Base-by-base conservation (phyloP, 495 filamentous ascomycete species). In the Halenospora varia region DNA sequence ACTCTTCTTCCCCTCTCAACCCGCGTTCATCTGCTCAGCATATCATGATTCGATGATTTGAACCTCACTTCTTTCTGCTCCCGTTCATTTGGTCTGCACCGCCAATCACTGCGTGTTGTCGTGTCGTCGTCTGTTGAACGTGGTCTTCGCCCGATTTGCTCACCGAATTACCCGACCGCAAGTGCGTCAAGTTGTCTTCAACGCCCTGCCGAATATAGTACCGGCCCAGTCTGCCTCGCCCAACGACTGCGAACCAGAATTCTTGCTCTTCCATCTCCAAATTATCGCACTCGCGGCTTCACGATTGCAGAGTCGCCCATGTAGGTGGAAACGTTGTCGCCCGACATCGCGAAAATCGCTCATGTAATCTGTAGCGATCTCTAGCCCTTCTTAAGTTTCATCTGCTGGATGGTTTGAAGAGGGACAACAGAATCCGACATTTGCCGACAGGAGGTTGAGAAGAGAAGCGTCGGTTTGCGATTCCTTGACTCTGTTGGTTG, bases 261-360 rank as follows among this genome's bases (percentile, higher is more conserved):
- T 39, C 42, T 22, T 35, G 23, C 53, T 17, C 40, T 13, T 26
- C 20, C 45, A 48, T 10, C 24, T 35, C 29, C 47, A 47, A 3
- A 24, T 17, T n/a, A n/a, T 45, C 42, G 42, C 11, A 20, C 15
- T 25, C 18, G 35, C 11, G 22, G 4, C 42, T 53, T 47, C 46
- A 51, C 53, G 11, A 48, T 40, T 46, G 11, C 25, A 56, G 26
- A 24, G n/a, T 57, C 48, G 61, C 56, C 61, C 57, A 53, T 39
- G 10, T 18, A 41, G 23, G 53, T 52, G 40, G 45, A 25, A 13
- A 25, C 24, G 20, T 17, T 42, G n/a, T 18, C 35, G 55, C 8
- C 25, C 25, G 23, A 40, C 18, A 39, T 42, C 18, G 13, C 25
- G n/a, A 22, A 39, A 15, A 18, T 45, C 42, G 26, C 23, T 60